phyloP scores from a whole-genome alignment of 108 stramenopile species.

The Nannochloropsis granulata region DNA sequence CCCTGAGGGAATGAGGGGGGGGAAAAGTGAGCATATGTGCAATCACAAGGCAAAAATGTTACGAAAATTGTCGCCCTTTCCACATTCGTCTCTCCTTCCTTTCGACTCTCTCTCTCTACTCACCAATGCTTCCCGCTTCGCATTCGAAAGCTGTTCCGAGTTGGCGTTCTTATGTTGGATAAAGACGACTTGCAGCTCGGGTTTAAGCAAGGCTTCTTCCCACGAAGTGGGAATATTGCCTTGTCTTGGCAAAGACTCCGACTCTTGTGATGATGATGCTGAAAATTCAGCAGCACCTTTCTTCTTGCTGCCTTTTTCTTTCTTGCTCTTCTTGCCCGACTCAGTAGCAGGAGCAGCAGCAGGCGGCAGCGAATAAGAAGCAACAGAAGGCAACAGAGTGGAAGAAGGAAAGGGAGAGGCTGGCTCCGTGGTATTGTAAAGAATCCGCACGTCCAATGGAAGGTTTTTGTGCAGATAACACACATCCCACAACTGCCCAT shows the following conservation, averaged over 20 bases:
- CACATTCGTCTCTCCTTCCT: not conserved
- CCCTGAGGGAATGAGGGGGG: not conserved
- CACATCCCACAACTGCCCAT: constrained; percentile 13
- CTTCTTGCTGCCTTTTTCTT: too few relatives aligned
- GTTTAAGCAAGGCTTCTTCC: not conserved
- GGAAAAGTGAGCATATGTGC: not conserved
- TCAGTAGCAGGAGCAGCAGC: not conserved
- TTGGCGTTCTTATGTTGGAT: not conserved
- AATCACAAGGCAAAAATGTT: not conserved
- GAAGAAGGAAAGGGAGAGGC: not conserved
- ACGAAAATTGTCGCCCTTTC: too few relatives aligned
- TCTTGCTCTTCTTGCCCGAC: not conserved
- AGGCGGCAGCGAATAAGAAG: not conserved
- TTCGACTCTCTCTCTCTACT: not conserved
- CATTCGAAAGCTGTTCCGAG: not conserved
- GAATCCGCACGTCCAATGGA: constrained; percentile 7
- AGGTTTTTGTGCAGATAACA: not conserved
- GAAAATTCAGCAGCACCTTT: not conserved
- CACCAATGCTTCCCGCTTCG: not conserved
- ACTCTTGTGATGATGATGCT: not conserved
- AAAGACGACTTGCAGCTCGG: not conserved
- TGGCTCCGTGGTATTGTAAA: not conserved
- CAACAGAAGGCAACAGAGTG: not conserved
- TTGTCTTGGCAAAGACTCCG: not conserved
- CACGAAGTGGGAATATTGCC: not conserved